Base-by-base conservation (phyloP, 345 rosid species). In the Psidium friedrichsthalianum region DNA sequence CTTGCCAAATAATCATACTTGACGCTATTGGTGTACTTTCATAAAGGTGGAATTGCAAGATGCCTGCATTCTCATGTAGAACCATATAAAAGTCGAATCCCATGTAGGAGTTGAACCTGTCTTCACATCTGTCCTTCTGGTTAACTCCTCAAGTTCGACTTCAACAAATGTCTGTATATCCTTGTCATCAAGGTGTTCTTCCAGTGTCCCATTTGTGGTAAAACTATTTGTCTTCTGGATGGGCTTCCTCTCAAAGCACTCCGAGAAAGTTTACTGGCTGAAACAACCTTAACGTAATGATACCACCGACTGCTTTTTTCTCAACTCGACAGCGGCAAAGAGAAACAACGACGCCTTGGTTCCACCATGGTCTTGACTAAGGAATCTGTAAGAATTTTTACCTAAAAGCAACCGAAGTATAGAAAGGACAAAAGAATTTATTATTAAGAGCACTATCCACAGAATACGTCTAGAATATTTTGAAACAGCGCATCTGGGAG, bases 341-440 rank as follows among this genome's bases (percentile, higher is more conserved):
- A 91, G 86, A 83, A 91, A 90, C 98, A 96, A 57, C 92, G 95
- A 3, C 99, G 94, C 20, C 92, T 93, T 84, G 99, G 99, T 86
- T 97, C 99, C 58, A 97, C 98, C 99, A 96, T 94, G 80, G 94
- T 97, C 92, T 93, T 97, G 85, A 87, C 95, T 88, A 96, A 88
- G 82, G 98, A 92, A 83, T 97, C 99, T 84, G 94, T 95, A 21
- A 94, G 86, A 85, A 97, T 85, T 85, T 94, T 97, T 49, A 93
- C 97, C n/a, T 97, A 89, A 85, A 87, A 56, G 64, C 32, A 61
- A 44, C 36, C 59, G 6, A n/a, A 53, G 56, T 56, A 80, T 36
- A 56, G 32, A 29, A 25, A 74, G 57, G 80, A 81, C 53, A 21
- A 76, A 27, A 78, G 52, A 78, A n/a, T 14, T 47, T 56, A 21